A percentile compares a stretch with the other conserved stretches of the same genome.
Evolutionary conservation across 768 basidiomycete species (phyloP).

Genomic region (Mycena epipterygia): DNA sequence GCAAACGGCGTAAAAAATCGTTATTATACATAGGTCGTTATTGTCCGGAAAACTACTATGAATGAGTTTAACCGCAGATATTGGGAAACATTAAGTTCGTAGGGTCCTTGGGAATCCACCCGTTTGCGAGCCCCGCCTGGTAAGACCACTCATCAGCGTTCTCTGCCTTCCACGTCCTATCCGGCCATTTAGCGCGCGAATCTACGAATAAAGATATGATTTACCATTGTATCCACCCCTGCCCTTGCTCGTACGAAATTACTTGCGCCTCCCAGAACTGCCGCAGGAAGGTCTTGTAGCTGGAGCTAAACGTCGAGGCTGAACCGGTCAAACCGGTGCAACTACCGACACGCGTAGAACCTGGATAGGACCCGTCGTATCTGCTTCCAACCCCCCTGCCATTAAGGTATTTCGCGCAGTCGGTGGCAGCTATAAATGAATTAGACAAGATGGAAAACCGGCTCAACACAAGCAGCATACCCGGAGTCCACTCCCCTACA

Average conservation of each 20-base stretch:
- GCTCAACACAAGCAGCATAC: neutral
- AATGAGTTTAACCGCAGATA: constrained; percentile 64
- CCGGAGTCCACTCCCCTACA: constrained; percentile 81
- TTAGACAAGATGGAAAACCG: neutral
- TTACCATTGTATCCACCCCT: constrained; percentile 80
- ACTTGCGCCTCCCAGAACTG: constrained; percentile 90
- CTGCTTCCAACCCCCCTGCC: constrained; percentile 81
- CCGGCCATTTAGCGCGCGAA: neutral
- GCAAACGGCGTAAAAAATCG: neutral
- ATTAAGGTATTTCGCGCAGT: constrained; percentile 87
- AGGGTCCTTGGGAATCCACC: constrained; percentile 85
- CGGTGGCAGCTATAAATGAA: constrained; percentile 65
- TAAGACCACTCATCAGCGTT: constrained; percentile 92
- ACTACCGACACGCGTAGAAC: constrained; percentile 78
- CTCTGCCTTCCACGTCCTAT: constrained; percentile 85
- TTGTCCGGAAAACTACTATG: neutral
- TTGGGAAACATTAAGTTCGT: constrained; percentile 66
- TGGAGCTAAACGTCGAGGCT: constrained; percentile 79
- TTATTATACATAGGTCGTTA: neutral
- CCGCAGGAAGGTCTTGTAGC: constrained; percentile 86
- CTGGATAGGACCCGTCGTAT: constrained; percentile 74
- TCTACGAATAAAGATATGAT: neutral
- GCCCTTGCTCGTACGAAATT: constrained; percentile 75
- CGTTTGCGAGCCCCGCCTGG: constrained; percentile 80
- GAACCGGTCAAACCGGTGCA: constrained; percentile 82